Evolutionary conservation across 2,329 filamentous ascomycete genomes (phyloP).

Genomic region (Cercospora zeina): DNA sequence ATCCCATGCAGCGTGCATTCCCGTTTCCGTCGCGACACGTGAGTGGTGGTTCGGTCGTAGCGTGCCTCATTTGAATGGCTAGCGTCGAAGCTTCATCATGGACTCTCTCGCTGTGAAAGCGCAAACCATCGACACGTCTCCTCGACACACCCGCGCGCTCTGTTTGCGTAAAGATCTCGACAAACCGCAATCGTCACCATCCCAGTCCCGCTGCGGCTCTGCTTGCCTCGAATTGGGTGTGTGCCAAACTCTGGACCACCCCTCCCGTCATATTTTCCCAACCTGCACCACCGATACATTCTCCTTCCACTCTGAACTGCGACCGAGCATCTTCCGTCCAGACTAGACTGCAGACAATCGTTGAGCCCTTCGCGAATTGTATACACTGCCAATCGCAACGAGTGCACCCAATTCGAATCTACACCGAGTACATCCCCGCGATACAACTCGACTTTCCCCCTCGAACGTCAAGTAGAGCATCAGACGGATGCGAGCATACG

Average conservation of each 20-base stretch:
- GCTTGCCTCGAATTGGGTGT: slow-evolving; percentile 18
- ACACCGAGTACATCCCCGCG: not conserved
- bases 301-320: not conserved
- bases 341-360: not conserved
- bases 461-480: not conserved
- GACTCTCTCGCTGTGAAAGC: not conserved
- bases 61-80: slow-evolving; percentile 6
- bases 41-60: slow-evolving; percentile 4
- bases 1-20: not conserved
- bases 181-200: slow-evolving; percentile 10
- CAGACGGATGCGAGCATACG: not conserved
- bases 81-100: slow-evolving; percentile 13
- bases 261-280: slow-evolving; percentile 12
- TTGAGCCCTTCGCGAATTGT: not conserved
- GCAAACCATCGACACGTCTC: slow-evolving; percentile 12
- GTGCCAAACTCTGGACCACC: slow-evolving; percentile 12
- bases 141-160: not conserved
- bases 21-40: not conserved
- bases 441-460: not conserved
- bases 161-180: slow-evolving; percentile 7
- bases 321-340: not conserved
- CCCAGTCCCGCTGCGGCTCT: slow-evolving; percentile 7
- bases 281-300: slow-evolving; percentile 2
- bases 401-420: not conserved
- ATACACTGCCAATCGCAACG: not conserved